A percentile compares a stretch with the other conserved stretches of the same genome.
Conservation (phyloP, 495 filamentous ascomycete species). For the Amniculicola lignicola region DNA sequence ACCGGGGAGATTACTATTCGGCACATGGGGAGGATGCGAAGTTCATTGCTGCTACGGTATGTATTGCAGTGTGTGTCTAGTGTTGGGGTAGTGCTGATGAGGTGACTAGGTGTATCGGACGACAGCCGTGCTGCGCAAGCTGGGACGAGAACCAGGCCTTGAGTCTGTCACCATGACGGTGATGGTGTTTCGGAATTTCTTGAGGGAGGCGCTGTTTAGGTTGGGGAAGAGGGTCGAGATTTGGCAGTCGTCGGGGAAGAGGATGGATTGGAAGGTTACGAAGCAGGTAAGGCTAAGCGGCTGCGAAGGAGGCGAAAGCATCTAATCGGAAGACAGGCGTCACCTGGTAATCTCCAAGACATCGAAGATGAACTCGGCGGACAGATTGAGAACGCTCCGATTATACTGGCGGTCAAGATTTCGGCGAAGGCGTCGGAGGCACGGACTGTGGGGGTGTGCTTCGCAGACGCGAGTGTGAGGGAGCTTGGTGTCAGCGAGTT, state of each 20-base stretch:
- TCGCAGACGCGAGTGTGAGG: slow-evolving; percentile 94
- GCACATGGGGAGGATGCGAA: slow-evolving; percentile 89
- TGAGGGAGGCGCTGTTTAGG: slow-evolving; percentile 88
- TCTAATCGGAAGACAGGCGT: slow-evolving; percentile 50
- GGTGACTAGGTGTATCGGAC: slow-evolving; percentile 80
- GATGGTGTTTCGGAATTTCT: slow-evolving; percentile 92
- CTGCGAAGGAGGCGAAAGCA: slow-evolving; percentile 84
- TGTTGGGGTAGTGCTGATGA: background rate
- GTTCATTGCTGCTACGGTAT: slow-evolving; percentile 83
- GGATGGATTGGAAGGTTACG: slow-evolving; percentile 83
- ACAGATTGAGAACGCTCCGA: slow-evolving; percentile 81
- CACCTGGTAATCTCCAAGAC: slow-evolving; percentile 93
- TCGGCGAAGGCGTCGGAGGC: slow-evolving; percentile 81
- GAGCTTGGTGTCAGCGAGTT: slow-evolving; percentile 98
- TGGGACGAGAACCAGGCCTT: slow-evolving; percentile 78
- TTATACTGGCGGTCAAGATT: slow-evolving; percentile 92
- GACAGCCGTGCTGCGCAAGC: slow-evolving; percentile 85
- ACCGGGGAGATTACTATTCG: slow-evolving; percentile 92
- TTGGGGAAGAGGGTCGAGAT: slow-evolving; percentile 90
- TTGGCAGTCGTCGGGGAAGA: slow-evolving; percentile 67
- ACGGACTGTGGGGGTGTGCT: slow-evolving; percentile 88
- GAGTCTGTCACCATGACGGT: slow-evolving; percentile 90
- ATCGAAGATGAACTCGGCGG: slow-evolving; percentile 93
- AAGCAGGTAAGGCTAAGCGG: slow-evolving; percentile 90
- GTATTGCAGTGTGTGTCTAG: slow-evolving; percentile 20